Evolutionary conservation across 139 green algal species (phyloP), one percentile per base, ranked within the genome.

Genomic region (Coelastrella sp.): DNA sequence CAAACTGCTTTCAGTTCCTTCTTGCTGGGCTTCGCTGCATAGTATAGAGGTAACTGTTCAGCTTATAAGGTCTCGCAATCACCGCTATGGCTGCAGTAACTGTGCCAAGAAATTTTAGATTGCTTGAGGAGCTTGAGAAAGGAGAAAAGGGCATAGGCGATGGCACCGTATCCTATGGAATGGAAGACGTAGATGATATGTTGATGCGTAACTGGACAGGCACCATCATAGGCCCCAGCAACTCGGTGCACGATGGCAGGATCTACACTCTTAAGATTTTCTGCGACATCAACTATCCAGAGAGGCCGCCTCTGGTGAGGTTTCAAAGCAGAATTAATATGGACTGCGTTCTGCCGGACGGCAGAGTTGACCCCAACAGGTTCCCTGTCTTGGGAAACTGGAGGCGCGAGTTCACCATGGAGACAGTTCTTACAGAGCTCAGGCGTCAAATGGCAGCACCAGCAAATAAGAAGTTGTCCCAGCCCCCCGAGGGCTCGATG

Each of bases 71-170:
- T 12, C 15, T 59, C 17, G 25, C 73, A 79, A 22, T 22, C 22
- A 20, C 27, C 24, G 56, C 35, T 9, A 87, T 88, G 80, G 68
- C 68, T 27, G 20, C n/a, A 59, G 90, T 93, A 7, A 89, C 94
- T 94, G 96, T 99, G 66, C 98, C 98, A 0, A 93, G 98, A 11
- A 99, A 98, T 84, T 99, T 99, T 81, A 90, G 97, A 78, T 95
- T 99, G n/a, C 94, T 99, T 70, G 97, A 99, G 79, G 97, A 99
- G 94, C 94, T 99, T 56, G 98, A 99, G 85, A 96, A 97, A 85
- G 96, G 98, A 6, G 98, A 99, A 91, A 99, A 98, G 87, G 98
- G 98, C 65, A 96, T 99, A 81, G 98, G 98, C 8, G 98, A 99
- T 93, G 98, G 98, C 56, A 98, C 96, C 0, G 98, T 99, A 12